These are phyloP conservation scores for Elsinoe ampelina DNA, from an alignment of 2,329 filamentous ascomycete species.

Conservation along the genomic window DNA sequence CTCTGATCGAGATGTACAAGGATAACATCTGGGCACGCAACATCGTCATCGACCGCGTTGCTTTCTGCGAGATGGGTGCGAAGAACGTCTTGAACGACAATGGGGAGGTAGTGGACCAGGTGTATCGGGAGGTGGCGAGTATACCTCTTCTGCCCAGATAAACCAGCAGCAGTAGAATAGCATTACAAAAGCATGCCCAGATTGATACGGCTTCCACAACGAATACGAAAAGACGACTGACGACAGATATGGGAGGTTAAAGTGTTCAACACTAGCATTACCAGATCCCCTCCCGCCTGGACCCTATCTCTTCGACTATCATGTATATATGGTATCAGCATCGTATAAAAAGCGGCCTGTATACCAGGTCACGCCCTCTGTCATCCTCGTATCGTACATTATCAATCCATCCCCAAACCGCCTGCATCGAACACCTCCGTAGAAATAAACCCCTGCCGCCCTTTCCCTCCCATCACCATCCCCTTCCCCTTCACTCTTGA, in stretches of 20 bases:
- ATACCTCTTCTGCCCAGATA: neutral
- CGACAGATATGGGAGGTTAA: neutral
- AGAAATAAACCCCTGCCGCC: neutral
- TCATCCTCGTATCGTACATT: constrained; percentile 3
- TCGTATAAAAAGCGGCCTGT: neutral
- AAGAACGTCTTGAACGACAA: constrained; percentile 48
- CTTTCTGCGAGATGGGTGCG: constrained; percentile 82
- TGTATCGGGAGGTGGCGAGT: constrained; percentile 42
- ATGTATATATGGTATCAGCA: constrained; percentile 11
- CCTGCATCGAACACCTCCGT: neutral
- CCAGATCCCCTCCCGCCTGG: neutral
- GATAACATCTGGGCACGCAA: constrained; percentile 62
- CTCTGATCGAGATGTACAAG: constrained; percentile 45
- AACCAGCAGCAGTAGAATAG: neutral
- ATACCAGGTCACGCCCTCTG: neutral
- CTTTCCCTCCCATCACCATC: neutral
- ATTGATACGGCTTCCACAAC: neutral
- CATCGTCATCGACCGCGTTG: constrained; percentile 58
- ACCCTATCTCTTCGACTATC: neutral
- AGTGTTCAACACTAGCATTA: constrained; percentile 10
- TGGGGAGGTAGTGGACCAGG: constrained; percentile 42
- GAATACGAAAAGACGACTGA: neutral
- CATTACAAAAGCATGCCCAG: neutral
- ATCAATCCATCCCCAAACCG: neutral
- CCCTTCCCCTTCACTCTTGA: neutral